Conservation (phyloP, 2,329 filamentous ascomycete species). For the Coniochaeta ligniaria region DNA sequence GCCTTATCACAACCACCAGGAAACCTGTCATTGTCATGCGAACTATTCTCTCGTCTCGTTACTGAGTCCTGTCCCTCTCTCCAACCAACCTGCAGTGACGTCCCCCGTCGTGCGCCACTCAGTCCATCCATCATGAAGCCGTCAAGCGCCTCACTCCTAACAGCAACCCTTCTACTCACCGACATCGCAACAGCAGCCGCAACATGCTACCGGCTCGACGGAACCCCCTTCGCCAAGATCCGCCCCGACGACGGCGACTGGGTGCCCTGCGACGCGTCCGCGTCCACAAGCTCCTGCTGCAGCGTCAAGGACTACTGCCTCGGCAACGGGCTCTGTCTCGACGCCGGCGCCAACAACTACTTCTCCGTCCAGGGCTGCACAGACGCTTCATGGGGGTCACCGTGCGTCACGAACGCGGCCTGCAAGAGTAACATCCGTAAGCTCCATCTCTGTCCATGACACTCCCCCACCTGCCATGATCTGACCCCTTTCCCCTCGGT, state of each 20-base stretch:
- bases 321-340: constrained; percentile 5
- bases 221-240: constrained; percentile 3
- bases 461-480: neutral
- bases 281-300: constrained; percentile 4
- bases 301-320: constrained; percentile 7
- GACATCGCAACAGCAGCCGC: neutral
- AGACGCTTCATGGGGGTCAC: constrained; percentile 2
- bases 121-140: neutral
- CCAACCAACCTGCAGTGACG: no score
- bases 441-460: neutral
- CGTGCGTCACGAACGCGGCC: constrained; percentile 1
- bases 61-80: no score
- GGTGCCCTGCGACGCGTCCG: constrained; percentile 4
- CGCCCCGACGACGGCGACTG: constrained; percentile 7
- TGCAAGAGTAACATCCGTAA: constrained; percentile 5
- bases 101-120: no score
- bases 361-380: constrained; percentile 6
- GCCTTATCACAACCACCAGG: no score
- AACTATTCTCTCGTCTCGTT: no score
- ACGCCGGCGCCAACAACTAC: constrained; percentile 7
- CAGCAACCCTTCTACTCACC: neutral
- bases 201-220: constrained; percentile 4
- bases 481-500: neutral
- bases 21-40: no score
- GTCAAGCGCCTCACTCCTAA: neutral